These are phyloP conservation scores for Trichothecium sympodiale DNA, from an alignment of 2,329 filamentous ascomycete genomes.

Conservation along the genomic window DNA sequence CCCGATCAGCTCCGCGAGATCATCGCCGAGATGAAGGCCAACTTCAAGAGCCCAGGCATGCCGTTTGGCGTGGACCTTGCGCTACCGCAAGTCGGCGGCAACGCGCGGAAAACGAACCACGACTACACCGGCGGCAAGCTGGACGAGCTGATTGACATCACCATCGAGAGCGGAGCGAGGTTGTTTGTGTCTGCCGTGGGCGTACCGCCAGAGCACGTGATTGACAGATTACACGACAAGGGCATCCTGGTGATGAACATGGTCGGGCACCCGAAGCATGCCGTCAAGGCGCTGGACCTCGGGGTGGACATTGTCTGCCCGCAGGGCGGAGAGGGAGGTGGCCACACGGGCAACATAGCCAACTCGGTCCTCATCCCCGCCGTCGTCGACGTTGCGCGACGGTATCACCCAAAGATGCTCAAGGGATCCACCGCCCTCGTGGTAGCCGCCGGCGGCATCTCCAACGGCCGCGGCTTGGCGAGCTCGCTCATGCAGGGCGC, in stretches of 20 bases:
- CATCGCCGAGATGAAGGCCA: conserved; percentile 74
- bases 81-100: conserved; percentile 76
- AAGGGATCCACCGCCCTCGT: conserved; percentile 65
- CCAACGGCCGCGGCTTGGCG: conserved; percentile 71
- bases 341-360: conserved; percentile 81
- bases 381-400: conserved; percentile 70
- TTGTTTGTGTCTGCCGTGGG: conserved; percentile 85
- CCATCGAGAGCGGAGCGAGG: conserved; percentile 70
- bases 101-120: conserved; percentile 82
- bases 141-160: conserved; percentile 78
- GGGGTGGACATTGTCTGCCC: conserved; percentile 88
- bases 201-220: conserved; percentile 63
- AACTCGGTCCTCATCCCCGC: conserved; percentile 79
- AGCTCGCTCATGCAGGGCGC: conserved; percentile 81
- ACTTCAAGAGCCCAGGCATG: conserved; percentile 53
- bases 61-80: conserved; percentile 90
- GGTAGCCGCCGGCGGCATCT: conserved; percentile 80
- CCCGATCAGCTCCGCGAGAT: conserved; percentile 66
- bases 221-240: conserved; percentile 66
- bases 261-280: conserved; percentile 88
- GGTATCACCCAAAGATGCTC: conserved; percentile 59
- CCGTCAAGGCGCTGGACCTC: conserved; percentile 72
- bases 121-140: conserved; percentile 89
- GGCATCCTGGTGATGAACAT: conserved; percentile 92
- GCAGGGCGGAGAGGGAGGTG: conserved; percentile 87